Base-by-base conservation (phyloP, 208 protist species). In the Crithidia thermophila region DNA sequence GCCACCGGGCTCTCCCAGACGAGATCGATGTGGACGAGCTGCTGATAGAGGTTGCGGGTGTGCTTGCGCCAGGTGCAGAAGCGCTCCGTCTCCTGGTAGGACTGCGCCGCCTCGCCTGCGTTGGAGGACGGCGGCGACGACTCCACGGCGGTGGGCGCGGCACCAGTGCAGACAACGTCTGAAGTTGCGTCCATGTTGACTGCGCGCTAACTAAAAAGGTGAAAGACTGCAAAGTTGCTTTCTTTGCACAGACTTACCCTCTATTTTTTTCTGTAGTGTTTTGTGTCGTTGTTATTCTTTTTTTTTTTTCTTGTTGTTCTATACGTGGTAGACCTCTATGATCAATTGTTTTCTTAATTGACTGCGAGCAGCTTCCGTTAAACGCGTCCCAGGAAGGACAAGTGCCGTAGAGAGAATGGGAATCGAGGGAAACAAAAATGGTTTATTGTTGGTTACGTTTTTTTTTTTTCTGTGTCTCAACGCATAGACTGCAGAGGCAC, bases 61-160 rank as follows among this genome's bases (percentile, higher is more conserved):
- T 97, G 93, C 69, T 97, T 97, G 34, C 90, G 87, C 90, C 93
- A 97, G 40, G 88, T 94, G 55, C 75, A 81, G 66, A 94, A 97
- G 23, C 82, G 74, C 33, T 50, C 55, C 23, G 63, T 83, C 49
- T 97, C 84, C 45, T 93, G 88, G 60, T 97, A 97, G 7, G 77
- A 64, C 43, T 37, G 43, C 20, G 47, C 30, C 4, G 70, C 58
- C 13, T 77, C 59, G 9, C 14, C 47, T 9, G 14, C 39, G 23
- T 23, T 39, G 4, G 74, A 76, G 18, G 64, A 61, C 37, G 27
- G 53, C 37, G 49, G 53, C 16, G 68, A 75, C 13, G 16, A 46
- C 23, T 72, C 50, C 25, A 49, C 51, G 21, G 46, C 20, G 21
- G n/a, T 55, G 9, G 52, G 23, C 14, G 27, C 31, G 27, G 67